Evolutionary conservation across 805 yeast genomes (phyloP).

Genomic region (Pichia rugopelliculosa): DNA sequence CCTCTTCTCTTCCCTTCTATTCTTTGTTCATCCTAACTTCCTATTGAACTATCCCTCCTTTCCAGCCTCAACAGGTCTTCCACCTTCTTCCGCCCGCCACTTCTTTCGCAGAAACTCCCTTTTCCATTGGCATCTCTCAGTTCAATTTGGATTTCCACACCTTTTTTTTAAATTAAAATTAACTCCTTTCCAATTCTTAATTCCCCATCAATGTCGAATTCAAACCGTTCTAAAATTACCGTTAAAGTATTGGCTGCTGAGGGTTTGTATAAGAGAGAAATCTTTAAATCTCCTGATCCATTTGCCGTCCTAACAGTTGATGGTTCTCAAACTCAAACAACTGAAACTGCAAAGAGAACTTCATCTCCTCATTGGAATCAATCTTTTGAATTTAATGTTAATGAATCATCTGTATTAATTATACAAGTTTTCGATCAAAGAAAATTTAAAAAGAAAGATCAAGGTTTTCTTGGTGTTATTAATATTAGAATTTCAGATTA

Average conservation of each 20-base stretch:
- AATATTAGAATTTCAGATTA: conserved; percentile 87
- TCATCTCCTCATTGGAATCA: conserved; percentile 98
- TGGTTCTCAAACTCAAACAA: conserved; percentile 92
- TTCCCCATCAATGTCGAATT: conserved; percentile 2
- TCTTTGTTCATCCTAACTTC: too few relatives aligned
- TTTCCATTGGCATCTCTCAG: background rate
- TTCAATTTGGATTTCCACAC: background rate
- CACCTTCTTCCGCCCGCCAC: too few relatives aligned
- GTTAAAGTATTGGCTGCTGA: conserved; percentile 92
- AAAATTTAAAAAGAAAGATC: conserved; percentile 96
- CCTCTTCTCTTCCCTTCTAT: too few relatives aligned
- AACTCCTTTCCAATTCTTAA: background rate
- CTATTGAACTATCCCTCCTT: too few relatives aligned
- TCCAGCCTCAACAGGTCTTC: too few relatives aligned
- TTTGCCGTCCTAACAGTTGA: conserved; percentile 97
- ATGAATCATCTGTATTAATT: conserved; percentile 77
- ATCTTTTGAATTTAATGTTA: conserved; percentile 67
- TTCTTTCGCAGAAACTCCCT: background rate
- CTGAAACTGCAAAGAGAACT: conserved; percentile 89
- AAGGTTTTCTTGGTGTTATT: conserved; percentile 95
- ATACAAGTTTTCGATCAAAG: conserved; percentile 95
- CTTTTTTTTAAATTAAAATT: background rate
- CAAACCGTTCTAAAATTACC: conserved; percentile 33
- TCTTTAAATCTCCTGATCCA: conserved; percentile 94
- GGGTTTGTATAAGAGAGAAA: conserved; percentile 89